Base-by-base conservation (phyloP, 495 filamentous ascomycete genomes). In the Rhizodiscina lignyota region DNA sequence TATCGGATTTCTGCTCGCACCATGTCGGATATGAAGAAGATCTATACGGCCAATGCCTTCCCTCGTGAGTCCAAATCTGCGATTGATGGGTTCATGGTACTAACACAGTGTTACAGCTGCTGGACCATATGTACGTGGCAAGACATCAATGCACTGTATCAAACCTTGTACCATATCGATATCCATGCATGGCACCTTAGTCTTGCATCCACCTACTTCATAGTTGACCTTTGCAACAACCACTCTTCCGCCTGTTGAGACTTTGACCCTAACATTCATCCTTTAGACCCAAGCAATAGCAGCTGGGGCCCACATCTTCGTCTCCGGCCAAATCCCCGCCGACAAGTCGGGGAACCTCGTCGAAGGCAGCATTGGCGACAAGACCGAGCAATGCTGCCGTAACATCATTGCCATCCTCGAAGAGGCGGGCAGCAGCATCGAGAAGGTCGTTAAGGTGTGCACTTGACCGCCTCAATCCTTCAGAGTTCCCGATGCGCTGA, bases 291-390 rank as follows among this genome's bases (percentile, higher is more conserved):
- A 94, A 64, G 83, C 83, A 47, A 78, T 93, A 63, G 74, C 73
- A 45, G 84, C 84, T 74, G 81, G 37, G 69, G n/a, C 69, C 32
- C 66, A 76, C 45, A 77, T 94, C 63, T 96, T 82, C 67, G 77
- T 85, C 61, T 94, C 87, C 4, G 87, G 87, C 51, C 84, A 89
- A 57, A 85, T 94, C 46, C 87, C 84, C 42, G 77, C 78, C 42
- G 78, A 84, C 52, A 59, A 70, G 43, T 45, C 69, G 35, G 84
- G 82, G 43, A 77, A 76, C 46, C 67, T 92, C 12, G 60, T 89
- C 38, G 54, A 74, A 44, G 84, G 81, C 27, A 74, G 61, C 47
- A 86, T 94, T 48, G 73, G 70, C 35, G 68, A 80, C 41, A 75
- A 81, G 62, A 85, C 83, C 24, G 64, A 66, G 34, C 63, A 65